Conservation (phyloP, 768 basidiomycete genomes). For the Leucocoprinus leucothites region DNA sequence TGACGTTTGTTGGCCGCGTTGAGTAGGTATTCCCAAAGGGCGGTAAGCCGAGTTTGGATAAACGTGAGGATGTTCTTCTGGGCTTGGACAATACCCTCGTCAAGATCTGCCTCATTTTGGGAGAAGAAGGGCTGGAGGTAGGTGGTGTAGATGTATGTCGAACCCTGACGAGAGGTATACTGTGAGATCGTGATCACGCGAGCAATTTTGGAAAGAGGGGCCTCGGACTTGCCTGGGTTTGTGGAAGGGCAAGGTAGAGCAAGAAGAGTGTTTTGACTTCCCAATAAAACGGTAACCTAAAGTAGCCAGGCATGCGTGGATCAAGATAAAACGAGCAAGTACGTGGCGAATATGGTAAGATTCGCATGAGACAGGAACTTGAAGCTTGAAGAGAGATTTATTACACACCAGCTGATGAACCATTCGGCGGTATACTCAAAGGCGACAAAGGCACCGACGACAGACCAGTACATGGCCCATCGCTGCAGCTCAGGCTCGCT, state of each 20-base stretch:
- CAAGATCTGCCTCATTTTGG: slow-evolving; percentile 57
- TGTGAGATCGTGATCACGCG: slow-evolving; percentile 9
- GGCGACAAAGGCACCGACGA: slow-evolving; percentile 57
- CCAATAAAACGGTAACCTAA: slow-evolving; percentile 77
- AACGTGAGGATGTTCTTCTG: slow-evolving; percentile 56
- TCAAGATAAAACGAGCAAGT: not conserved
- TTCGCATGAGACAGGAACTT: slow-evolving; percentile 6
- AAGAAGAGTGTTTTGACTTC: slow-evolving; percentile 67
- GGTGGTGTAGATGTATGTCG: slow-evolving; percentile 58
- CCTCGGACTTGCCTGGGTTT: slow-evolving; percentile 52
- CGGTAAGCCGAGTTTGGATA: slow-evolving; percentile 45
- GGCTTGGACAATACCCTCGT: slow-evolving; percentile 52
- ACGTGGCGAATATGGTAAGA: slow-evolving; percentile 14
- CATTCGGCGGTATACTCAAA: slow-evolving; percentile 63
- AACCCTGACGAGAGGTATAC: slow-evolving; percentile 43
- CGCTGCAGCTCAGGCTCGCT: slow-evolving; percentile 52
- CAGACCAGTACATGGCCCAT: slow-evolving; percentile 63
- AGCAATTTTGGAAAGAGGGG: not conserved
- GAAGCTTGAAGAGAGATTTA: not conserved
- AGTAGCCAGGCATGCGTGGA: not conserved
- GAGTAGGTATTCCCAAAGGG: slow-evolving; percentile 46
- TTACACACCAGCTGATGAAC: slow-evolving; percentile 60
- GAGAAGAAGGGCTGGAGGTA: slow-evolving; percentile 61
- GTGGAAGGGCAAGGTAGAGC: slow-evolving; percentile 65
- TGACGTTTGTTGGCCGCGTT: slow-evolving; percentile 39